Evolutionary conservation across 192 early-diverging fungal genomes (phyloP), one percentile per base, ranked within the genome.

Genomic region (Chytriomyces confervae): DNA sequence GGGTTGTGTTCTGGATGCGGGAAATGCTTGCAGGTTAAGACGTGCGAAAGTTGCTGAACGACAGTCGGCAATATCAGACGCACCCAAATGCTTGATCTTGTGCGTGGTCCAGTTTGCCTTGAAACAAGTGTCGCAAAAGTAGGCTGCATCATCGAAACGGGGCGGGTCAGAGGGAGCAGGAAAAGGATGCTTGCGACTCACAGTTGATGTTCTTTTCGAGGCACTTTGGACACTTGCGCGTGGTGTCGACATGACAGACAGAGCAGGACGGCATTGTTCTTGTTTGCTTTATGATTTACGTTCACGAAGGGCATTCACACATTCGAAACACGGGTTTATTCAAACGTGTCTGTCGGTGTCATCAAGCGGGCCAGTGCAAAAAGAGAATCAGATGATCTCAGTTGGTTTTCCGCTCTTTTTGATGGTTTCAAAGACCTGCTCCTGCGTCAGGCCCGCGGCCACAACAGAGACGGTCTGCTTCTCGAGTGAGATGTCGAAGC

Each of bases 381-480:
- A 36, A 57, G 53, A 5, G 8, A 7, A 43, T 82, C 67, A 80
- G 29, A 83, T 13, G 53, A 63, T 36, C 74, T 86, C 86, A 46
- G 76, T 75, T 57, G 82, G 70, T 76, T 89, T 89, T 49, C 87
- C 87, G 36, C 71, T 66, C 82, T 89, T 89, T 65, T 86, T 85
- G 69, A 91, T 83, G 29, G 80, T 79, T 11, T 86, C 88, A 43
- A 87, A 77, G n/a, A 91, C 81, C 61, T 87, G 80, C 27, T 88
- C 82, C 80, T 87, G 75, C 51, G 80, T 80, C 11, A 91, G 78
- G 50, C 81, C 81, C 45, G 76, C 49, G 48, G 85, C 65, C 75
- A 85, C 85, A 20, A 90, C 90, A n/a, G 62, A 80, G 63, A 91
- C 91, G 11, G 69, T 75, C 81, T 92, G 89, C 7, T 75, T 83